phyloP scores from a whole-genome alignment of 148 eudicot genomes.

The Talinum fruticosum region DNA sequence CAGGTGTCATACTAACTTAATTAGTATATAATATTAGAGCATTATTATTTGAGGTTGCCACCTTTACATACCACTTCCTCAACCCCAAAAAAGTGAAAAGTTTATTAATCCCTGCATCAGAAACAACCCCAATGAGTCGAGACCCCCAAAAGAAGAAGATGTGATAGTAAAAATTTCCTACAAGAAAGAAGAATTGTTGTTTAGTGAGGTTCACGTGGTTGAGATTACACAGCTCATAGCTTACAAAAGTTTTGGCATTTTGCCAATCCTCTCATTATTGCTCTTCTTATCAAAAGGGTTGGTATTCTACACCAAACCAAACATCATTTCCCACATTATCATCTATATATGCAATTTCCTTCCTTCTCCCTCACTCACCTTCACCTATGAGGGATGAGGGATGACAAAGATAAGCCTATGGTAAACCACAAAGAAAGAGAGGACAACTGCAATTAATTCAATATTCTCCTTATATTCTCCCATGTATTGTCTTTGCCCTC shows the following conservation, averaged over 20 bases:
- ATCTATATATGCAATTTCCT: neutral
- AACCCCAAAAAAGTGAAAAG: neutral
- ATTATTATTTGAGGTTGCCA: no score
- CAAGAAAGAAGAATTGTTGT: neutral
- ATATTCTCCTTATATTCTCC: conserved; percentile 13
- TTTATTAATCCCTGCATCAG: neutral
- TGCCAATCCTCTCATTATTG: conserved; percentile 18
- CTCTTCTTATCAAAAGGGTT: conserved; percentile 12
- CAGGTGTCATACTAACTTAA: no score
- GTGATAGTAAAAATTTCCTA: neutral
- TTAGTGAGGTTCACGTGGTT: conserved; percentile 26
- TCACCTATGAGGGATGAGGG: neutral
- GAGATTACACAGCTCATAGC: conserved; percentile 17
- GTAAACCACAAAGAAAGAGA: neutral
- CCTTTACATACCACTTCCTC: neutral
- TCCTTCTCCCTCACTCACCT: conserved; percentile 3
- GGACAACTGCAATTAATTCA: conserved; percentile 22
- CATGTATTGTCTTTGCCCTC: conserved; percentile 3
- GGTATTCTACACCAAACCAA: neutral
- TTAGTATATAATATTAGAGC: no score
- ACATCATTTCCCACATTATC: neutral
- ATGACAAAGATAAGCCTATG: neutral
- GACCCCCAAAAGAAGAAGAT: neutral
- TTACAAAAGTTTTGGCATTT: conserved; percentile 17
- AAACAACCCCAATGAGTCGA: neutral